These are phyloP conservation scores for Anethum foeniculum DNA, from an alignment of 140 eudicot species.

Conservation along the genomic window DNA sequence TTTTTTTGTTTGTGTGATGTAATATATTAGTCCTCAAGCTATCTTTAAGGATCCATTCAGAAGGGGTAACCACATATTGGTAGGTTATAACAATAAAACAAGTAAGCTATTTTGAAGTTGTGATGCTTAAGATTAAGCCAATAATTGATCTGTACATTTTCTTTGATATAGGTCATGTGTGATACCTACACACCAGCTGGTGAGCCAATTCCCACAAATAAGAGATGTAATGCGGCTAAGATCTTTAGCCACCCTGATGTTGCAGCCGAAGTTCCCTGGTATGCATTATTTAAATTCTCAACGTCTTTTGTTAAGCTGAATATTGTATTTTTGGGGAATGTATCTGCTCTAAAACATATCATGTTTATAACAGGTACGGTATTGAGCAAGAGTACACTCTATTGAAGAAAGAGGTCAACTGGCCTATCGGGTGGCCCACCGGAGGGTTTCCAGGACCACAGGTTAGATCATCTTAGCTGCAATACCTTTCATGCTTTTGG, in stretches of 20 bases:
- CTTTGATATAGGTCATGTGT: constrained; percentile 60
- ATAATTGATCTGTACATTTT: not conserved
- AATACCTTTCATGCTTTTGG: not conserved
- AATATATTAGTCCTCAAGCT: constrained; percentile 69
- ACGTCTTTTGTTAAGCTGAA: not conserved
- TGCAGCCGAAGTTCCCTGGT: constrained; percentile 71
- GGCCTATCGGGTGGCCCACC: constrained; percentile 64
- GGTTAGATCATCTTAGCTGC: constrained; percentile 21
- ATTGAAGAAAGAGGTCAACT: constrained; percentile 41
- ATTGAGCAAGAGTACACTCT: constrained; percentile 64
- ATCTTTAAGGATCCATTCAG: constrained; percentile 87
- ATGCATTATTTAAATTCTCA: not conserved
- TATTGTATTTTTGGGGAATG: not conserved
- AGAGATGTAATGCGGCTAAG: constrained; percentile 60
- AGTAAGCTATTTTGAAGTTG: not conserved
- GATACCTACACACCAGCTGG: constrained; percentile 86
- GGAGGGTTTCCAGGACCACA: constrained; percentile 83
- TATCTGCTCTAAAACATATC: not conserved
- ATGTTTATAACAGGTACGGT: constrained; percentile 43
- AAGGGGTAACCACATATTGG: constrained; percentile 75
- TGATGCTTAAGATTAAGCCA: not conserved
- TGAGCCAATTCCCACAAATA: constrained; percentile 88
- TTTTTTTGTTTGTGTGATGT: not conserved
- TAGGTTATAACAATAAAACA: constrained; percentile 14
- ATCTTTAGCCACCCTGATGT: constrained; percentile 72